Evolutionary conservation across 1,284 basidiomycete species (phyloP).

Genomic region (Hymenochaete sp.): DNA sequence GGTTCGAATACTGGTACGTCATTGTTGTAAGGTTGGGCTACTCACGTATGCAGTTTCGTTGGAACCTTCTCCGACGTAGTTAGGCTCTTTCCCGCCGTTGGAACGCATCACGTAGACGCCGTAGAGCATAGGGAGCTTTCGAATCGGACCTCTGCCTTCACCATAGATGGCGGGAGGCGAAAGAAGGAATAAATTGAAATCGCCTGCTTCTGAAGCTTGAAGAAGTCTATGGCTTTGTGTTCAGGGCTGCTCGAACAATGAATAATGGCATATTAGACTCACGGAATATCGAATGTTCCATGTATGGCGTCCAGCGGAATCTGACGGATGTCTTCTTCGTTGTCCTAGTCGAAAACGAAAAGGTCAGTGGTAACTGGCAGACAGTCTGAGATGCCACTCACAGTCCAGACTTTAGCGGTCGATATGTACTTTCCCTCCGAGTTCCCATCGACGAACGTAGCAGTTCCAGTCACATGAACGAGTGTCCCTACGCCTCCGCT

Average conservation of each 20-base stretch:
- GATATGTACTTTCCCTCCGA: conserved; percentile 17
- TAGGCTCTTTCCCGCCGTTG: conserved; percentile 13
- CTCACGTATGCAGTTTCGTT: conserved; percentile 19
- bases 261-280: no score
- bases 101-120: background rate
- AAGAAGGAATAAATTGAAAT: conserved; percentile 18
- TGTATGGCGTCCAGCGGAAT: conserved; percentile 15
- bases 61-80: conserved; percentile 21
- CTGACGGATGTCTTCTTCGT: conserved; percentile 16
- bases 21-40: background rate
- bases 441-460: conserved; percentile 16
- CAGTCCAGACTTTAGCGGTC: conserved; percentile 20
- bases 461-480: conserved; percentile 22
- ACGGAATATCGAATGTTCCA: conserved; percentile 18
- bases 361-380: background rate
- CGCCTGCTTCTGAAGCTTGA: conserved; percentile 15
- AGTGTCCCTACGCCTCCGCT: conserved; percentile 16
- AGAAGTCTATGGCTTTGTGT: conserved; percentile 17
- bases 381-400: conserved; percentile 9
- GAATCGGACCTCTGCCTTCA: background rate
- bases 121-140: conserved; percentile 12
- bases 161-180: conserved; percentile 18
- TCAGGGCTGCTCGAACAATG: background rate
- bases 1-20: background rate
- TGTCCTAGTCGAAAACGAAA: conserved; percentile 10